Base-by-base conservation (phyloP, 345 rosid genomes). In the Brassica juncea region DNA sequence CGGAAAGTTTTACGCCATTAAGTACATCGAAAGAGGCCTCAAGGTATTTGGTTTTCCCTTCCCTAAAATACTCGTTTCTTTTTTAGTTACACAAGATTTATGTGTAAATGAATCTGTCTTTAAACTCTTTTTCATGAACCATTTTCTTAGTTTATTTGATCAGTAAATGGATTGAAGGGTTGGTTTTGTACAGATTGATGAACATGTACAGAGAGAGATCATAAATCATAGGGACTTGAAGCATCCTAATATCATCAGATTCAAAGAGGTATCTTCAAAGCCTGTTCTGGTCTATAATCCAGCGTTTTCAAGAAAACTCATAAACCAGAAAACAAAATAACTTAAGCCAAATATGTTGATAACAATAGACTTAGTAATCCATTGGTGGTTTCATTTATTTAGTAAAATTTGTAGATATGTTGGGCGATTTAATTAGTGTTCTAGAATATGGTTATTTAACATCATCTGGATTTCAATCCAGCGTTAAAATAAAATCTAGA, bases 131-230 rank as follows among this genome's bases (percentile, higher is more conserved):
- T 25, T 34, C 27, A 23, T 16, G 27, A 6, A 54, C 32, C 35
- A 6, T 54, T 63, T 59, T 15, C 32, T 15, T 67, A 44, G 11
- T 2, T 23, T 27, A 9, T 80, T 37, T 54, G 7, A 78, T 42
- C n/a, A 19, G 54, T 76, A 23, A 30, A 66, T 77, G 8, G 37
- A 62, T 35, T 31, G 44, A 37, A n/a, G 16, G 57, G 44, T 61
- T 59, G 55, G 2, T 39, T 9, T 76, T 75, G 23, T 78, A 58
- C 87, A 92, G 98, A 92, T 94, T 71, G 97, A 94, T 83, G 94
- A 94, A 84, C 93, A 90, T 82, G 97, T 94, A 25, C 96, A 91
- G 76, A 89, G 98, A 80, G 98, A 94, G 88, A 94, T 94, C 73
- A 94, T 92, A 81, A 94, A 92, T 81, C 98, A 92, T 80, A 89